These are phyloP conservation scores for Globisporangium mamillatum DNA, from an alignment of 352 stramenopile genomes.

Conservation along the genomic window DNA sequence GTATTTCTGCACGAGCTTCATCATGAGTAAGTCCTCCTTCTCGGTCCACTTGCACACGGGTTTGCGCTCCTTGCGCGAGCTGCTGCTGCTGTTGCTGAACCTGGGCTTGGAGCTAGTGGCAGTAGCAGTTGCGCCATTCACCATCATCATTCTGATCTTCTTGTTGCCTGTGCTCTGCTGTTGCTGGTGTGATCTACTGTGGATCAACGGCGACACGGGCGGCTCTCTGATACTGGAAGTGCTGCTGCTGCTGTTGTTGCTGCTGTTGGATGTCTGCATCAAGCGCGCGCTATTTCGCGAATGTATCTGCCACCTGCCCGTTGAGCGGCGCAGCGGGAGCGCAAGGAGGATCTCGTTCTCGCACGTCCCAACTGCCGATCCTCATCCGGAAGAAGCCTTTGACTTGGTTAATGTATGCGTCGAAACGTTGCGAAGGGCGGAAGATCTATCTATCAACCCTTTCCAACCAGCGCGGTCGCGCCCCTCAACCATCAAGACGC, in stretches of 20 bases:
- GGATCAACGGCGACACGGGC: slow-evolving; percentile 4
- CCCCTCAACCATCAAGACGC: slow-evolving; percentile 9
- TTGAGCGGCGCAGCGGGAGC: slow-evolving; percentile 18
- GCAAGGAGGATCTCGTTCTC: slow-evolving; percentile 1
- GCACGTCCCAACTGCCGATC: slow-evolving; percentile 43
- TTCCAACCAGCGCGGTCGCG: background rate
- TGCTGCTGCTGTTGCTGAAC: background rate
- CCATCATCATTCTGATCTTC: background rate
- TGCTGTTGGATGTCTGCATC: slow-evolving; percentile 5
- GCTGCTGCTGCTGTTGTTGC: background rate
- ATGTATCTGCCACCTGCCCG: slow-evolving; percentile 22
- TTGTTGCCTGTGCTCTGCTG: background rate
- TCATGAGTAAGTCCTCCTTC: slow-evolving; percentile 88
- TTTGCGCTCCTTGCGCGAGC: slow-evolving; percentile 62
- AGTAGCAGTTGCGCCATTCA: background rate
- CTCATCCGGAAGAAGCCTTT: slow-evolving; percentile 17
- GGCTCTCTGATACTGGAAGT: background rate
- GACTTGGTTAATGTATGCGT: slow-evolving; percentile 40
- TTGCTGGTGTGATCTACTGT: background rate
- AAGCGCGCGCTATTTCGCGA: slow-evolving; percentile 13
- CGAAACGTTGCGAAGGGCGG: slow-evolving; percentile 41
- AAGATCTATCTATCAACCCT: slow-evolving; percentile 28
- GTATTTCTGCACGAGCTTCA: slow-evolving; percentile 86
- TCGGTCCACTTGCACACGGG: slow-evolving; percentile 84
- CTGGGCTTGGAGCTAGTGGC: background rate